Conservation (phyloP, 129 eudicot genomes). For the Gnaphalium uliginosum region DNA sequence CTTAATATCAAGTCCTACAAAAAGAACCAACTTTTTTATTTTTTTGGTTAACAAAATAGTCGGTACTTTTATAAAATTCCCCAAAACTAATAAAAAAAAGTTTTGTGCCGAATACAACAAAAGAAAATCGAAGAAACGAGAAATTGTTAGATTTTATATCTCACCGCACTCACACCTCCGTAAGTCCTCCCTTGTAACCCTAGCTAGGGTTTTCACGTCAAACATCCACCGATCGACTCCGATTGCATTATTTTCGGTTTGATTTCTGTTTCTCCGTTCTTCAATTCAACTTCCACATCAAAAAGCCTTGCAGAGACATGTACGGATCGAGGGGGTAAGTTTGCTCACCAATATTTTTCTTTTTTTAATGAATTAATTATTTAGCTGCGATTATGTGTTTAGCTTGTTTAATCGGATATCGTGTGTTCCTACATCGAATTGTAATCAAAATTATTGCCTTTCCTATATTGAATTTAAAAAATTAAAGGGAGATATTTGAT, state of each 20-base stretch:
- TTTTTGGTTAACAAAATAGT: too few species aligned
- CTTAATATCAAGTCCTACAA: too few species aligned
- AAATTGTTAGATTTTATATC: neutral
- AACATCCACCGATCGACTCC: slow-evolving; percentile 19
- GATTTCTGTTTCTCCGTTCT: neutral
- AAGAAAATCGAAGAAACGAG: neutral
- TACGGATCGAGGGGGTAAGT: slow-evolving; percentile 46
- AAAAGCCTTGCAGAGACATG: slow-evolving; percentile 25
- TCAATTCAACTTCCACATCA: slow-evolving; percentile 25
- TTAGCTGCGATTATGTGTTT: slow-evolving; percentile 4
- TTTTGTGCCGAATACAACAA: neutral
- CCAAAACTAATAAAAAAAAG: too few species aligned
- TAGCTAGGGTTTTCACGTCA: slow-evolving; percentile 38
- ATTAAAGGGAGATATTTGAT: neutral
- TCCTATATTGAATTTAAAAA: neutral
- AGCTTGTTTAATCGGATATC: slow-evolving; percentile 1
- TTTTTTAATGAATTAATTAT: neutral
- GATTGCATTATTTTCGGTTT: neutral
- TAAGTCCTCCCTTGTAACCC: slow-evolving; percentile 19
- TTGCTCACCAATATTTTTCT: slow-evolving; percentile 2
- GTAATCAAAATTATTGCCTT: neutral
- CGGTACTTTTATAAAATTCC: too few species aligned
- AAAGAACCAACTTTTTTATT: too few species aligned
- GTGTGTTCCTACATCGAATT: neutral
- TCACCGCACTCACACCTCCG: slow-evolving; percentile 3